phyloP scores from a whole-genome alignment of 768 basidiomycete genomes.

The Psilocybe cyanescens region DNA sequence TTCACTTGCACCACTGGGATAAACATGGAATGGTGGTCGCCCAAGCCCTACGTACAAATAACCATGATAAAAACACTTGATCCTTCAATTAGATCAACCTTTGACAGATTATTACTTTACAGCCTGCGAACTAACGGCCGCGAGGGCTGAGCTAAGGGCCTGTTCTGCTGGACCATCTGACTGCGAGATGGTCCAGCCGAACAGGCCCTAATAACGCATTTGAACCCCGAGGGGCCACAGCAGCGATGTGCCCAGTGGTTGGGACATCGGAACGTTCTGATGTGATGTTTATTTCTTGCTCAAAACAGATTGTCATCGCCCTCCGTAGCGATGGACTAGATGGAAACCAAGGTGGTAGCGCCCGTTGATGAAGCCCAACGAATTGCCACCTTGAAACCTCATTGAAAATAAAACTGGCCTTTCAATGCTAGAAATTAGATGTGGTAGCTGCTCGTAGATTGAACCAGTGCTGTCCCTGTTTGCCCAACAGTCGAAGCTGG shows the following conservation, averaged over 20 bases:
- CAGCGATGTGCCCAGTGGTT: neutral
- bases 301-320: neutral
- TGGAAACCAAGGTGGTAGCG: neutral
- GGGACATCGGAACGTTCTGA: slow-evolving; percentile 18
- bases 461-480: neutral
- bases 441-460: neutral
- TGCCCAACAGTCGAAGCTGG: neutral
- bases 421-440: neutral
- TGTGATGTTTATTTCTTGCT: neutral
- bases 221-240: neutral
- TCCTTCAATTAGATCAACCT: neutral
- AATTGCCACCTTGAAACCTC: neutral
- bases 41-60: neutral
- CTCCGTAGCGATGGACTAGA: neutral
- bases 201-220: neutral
- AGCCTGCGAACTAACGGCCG: neutral
- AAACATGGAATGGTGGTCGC: neutral
- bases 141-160: neutral
- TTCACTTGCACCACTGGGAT: neutral
- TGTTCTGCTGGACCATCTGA: no score
- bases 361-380: neutral
- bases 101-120: neutral
- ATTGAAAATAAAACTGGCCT: neutral
- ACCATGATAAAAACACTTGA: neutral
- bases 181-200: no score